phyloP scores from a whole-genome alignment of 495 filamentous ascomycete genomes.

The Aeminium ludgeri region DNA sequence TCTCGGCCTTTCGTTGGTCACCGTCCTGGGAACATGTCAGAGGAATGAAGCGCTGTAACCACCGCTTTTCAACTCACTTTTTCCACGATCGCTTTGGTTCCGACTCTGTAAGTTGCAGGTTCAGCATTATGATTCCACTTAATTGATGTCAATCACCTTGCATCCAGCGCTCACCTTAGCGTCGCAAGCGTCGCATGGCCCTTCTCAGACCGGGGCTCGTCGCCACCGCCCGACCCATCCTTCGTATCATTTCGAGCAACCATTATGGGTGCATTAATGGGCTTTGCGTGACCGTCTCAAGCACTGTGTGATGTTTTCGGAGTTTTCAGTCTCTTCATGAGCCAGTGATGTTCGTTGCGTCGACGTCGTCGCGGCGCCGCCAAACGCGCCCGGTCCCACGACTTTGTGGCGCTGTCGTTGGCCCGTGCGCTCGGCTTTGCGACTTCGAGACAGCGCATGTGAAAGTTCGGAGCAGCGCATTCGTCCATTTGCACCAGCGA shows the following conservation, averaged over 20 bases:
- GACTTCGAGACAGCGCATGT: neutral
- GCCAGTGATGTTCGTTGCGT: neutral
- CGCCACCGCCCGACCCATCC: conserved; percentile 5
- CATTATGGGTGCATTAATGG: conserved; percentile 9
- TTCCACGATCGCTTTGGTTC: conserved; percentile 55
- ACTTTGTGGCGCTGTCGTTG: neutral
- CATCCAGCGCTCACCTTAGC: conserved; percentile 29
- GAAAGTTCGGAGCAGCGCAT: too few species aligned
- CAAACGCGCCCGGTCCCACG: neutral
- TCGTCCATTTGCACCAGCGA: neutral
- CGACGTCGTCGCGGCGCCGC: neutral
- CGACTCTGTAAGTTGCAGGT: conserved; percentile 35
- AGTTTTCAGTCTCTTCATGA: neutral
- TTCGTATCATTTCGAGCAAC: conserved; percentile 11
- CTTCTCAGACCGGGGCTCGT: conserved; percentile 8
- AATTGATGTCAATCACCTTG: conserved; percentile 20
- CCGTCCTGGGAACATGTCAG: conserved; percentile 43
- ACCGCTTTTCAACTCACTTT: conserved; percentile 33
- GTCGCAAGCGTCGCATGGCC: conserved; percentile 15
- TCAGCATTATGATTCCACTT: neutral
- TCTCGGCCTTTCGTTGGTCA: conserved; percentile 77
- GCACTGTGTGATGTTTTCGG: neutral
- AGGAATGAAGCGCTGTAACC: neutral
- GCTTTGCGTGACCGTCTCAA: neutral
- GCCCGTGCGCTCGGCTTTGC: neutral